These are phyloP conservation scores for Adansonia gregorii DNA, from an alignment of 441 rosid genomes.

Conservation along the genomic window DNA sequence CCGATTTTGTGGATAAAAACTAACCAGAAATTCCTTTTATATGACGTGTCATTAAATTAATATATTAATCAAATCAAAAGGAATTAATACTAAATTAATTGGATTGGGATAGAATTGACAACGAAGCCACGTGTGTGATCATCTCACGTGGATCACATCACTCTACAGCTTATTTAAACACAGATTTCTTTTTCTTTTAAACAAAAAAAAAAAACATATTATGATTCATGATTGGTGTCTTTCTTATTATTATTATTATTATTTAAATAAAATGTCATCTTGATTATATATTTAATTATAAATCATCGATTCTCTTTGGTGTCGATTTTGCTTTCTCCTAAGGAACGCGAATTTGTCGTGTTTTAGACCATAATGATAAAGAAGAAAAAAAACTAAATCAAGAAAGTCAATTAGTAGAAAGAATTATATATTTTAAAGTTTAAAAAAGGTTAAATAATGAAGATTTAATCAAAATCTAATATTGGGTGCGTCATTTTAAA, in stretches of 20 bases:
- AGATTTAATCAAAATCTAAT: background rate
- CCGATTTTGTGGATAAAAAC: background rate
- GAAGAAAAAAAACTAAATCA: background rate
- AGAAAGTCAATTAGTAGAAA: background rate
- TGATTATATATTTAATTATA: background rate
- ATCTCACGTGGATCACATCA: slow-evolving; percentile 33
- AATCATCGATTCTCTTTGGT: background rate
- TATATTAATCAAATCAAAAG: background rate
- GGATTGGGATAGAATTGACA: slow-evolving; percentile 15
- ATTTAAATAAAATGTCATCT: background rate
- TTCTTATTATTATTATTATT: background rate
- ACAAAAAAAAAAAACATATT: background rate
- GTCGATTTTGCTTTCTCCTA: background rate
- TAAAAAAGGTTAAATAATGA: background rate
- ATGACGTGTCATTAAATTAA: background rate
- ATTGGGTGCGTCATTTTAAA: background rate
- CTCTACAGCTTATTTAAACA: slow-evolving; percentile 19
- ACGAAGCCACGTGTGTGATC: slow-evolving; percentile 39
- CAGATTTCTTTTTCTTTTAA: background rate
- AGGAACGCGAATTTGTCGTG: background rate
- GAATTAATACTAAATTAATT: no score
- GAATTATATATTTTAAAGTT: background rate
- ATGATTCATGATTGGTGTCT: background rate
- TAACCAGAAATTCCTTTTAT: background rate
- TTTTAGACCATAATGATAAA: background rate